Percentiles rank a stretch among this genome's conserved stretches.
These are phyloP conservation scores for Mycena sp. DNA, from an alignment of 1,284 basidiomycete genomes.

Conservation along the genomic window DNA sequence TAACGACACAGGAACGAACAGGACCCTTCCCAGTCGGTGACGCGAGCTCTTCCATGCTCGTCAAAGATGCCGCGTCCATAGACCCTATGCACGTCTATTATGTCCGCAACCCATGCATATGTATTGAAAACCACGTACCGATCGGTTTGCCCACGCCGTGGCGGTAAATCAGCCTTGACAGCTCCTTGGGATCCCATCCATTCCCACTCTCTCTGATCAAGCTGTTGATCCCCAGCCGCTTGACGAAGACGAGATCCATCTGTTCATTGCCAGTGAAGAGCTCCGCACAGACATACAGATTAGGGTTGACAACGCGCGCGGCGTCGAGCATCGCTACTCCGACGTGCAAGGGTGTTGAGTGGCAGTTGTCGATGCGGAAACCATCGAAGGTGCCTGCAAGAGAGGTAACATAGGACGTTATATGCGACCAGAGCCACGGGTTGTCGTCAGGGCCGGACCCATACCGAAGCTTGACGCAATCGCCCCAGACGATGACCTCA, in stretches of 20 bases:
- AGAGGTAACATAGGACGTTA: constrained; percentile 85
- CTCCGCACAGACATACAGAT: constrained; percentile 96
- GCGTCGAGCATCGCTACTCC: constrained; percentile 93
- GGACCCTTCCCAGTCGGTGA: constrained; percentile 84
- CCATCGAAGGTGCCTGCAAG: constrained; percentile 91
- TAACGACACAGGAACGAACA: constrained; percentile 76
- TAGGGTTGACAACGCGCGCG: constrained; percentile 87
- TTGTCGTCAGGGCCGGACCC: constrained; percentile 83
- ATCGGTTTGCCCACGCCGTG: constrained; percentile 92
- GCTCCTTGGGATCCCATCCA: constrained; percentile 87
- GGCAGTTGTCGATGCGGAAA: constrained; percentile 98
- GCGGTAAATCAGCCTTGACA: constrained; percentile 86
- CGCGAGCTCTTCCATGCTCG: constrained; percentile 76
- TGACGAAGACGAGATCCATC: constrained; percentile 91
- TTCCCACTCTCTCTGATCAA: constrained; percentile 93
- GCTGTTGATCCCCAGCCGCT: constrained; percentile 90
- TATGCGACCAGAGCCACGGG: constrained; percentile 95
- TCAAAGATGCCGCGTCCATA: constrained; percentile 90
- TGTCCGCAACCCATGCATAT: background rate
- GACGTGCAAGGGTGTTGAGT: constrained; percentile 95
- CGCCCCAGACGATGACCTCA: constrained; percentile 97
- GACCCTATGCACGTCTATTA: constrained; percentile 63
- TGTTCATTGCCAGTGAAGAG: constrained; percentile 97
- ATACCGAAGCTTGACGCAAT: constrained; percentile 98
- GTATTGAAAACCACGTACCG: constrained; percentile 58